These are phyloP conservation scores for Nemania sp. DNA, from an alignment of 2,329 filamentous ascomycete genomes.

Conservation along the genomic window DNA sequence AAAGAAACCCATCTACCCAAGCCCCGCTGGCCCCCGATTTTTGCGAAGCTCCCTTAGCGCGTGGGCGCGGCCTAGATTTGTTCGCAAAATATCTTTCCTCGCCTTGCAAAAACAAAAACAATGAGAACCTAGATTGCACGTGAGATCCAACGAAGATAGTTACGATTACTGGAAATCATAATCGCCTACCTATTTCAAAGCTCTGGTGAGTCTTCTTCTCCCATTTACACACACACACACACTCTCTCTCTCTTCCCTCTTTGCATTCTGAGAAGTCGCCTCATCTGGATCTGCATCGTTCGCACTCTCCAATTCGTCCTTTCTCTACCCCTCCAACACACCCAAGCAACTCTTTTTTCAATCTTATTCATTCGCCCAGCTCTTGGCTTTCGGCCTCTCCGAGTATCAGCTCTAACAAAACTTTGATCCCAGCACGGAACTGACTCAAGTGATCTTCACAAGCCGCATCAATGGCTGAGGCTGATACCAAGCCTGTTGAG, in stretches of 20 bases:
- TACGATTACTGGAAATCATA: too few relatives aligned
- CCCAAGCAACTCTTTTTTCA: neutral
- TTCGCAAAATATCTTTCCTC: conserved; percentile 25
- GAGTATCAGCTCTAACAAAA: too few relatives aligned
- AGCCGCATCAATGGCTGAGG: conserved; percentile 40
- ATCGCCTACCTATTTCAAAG: too few relatives aligned
- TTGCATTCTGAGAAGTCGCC: neutral
- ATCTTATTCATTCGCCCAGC: neutral
- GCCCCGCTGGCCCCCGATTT: neutral
- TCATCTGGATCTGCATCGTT: conserved; percentile 8
- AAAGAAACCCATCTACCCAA: too few relatives aligned
- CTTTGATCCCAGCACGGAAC: too few relatives aligned
- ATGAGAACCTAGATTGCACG: neutral
- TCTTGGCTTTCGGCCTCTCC: neutral
- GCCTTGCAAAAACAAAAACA: neutral
- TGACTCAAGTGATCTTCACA: neutral
- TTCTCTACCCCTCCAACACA: conserved; percentile 14
- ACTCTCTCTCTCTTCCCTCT: neutral
- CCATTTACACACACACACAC: too few relatives aligned
- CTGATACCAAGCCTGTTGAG: conserved; percentile 40
- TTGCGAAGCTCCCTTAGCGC: conserved; percentile 13
- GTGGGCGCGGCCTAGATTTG: conserved; percentile 5
- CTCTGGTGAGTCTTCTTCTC: conserved; percentile 4
- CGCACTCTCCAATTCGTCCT: conserved; percentile 9
- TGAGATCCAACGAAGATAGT: too few relatives aligned